phyloP scores from a whole-genome alignment of 805 yeast species.

The Yarrowia keelungensis region DNA sequence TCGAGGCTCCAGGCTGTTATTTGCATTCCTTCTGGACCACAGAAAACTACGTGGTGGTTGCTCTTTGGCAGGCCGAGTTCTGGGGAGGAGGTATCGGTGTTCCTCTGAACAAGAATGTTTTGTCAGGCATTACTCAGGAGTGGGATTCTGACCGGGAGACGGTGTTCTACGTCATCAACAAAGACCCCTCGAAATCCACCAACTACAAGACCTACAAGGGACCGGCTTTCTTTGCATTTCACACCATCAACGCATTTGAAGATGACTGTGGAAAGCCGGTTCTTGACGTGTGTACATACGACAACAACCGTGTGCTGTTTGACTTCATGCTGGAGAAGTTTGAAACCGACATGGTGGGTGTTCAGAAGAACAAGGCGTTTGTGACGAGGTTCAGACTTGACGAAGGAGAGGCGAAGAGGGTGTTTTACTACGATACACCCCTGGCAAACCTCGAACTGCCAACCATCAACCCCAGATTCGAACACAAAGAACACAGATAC shows the following conservation, averaged over 20 bases:
- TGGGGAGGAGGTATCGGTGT: constrained; percentile 24
- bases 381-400: constrained; percentile 7
- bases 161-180: constrained; percentile 12
- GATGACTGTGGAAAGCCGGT: background rate
- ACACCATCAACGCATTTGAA: constrained; percentile 28
- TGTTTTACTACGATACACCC: constrained; percentile 3
- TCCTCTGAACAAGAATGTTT: constrained; percentile 7
- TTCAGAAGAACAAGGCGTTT: constrained; percentile 25
- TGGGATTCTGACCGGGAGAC: constrained; percentile 4
- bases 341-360: background rate
- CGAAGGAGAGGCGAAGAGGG: background rate
- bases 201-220: background rate
- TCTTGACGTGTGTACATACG: constrained; percentile 18
- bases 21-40: constrained; percentile 31
- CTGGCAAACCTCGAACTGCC: constrained; percentile 24
- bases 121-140: background rate
- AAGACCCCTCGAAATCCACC: constrained; percentile 3
- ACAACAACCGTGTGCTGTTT: constrained; percentile 11
- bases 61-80: constrained; percentile 35
- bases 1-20: constrained; percentile 5
- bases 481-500: background rate
- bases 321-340: constrained; percentile 28
- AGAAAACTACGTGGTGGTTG: background rate
- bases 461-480: constrained; percentile 9
- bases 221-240: constrained; percentile 26